Evolutionary conservation across 331 rosid genomes (phyloP), one percentile per base, ranked within the genome.

Genomic region (Malus hybrid): DNA sequence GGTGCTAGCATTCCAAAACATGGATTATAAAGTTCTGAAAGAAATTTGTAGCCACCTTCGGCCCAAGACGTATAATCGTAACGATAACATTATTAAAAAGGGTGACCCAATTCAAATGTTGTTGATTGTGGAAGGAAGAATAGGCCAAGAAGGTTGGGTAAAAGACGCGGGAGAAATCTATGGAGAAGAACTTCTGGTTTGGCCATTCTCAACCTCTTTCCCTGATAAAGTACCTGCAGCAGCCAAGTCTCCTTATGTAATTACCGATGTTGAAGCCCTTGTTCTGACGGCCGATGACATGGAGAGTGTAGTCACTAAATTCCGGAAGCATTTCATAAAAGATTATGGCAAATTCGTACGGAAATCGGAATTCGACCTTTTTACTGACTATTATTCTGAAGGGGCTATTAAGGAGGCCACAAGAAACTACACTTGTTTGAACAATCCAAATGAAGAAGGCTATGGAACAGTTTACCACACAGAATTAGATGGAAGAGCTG

Each of bases 241-340:
- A 14, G 7, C 18, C 0, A 6, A 46, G 36, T 11, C 54, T 7
- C 61, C 32, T 18, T 9, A 0, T 0, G 48, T 15, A 16, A 6
- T 28, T 29, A 42, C 14, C 0, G 42, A 10, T 15, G 68, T 28
- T 63, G 22, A 31, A 27, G 65, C 10, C 65, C 36, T 68, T 24
- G 14, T 68, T 15, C 24, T 68, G 3, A 68, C 2, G 2, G 36
- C 22, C n/a, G 0, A 0, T 0, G 22, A 44, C 54, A 5, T 68
- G 22, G 0, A 3, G 22, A 24, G 7, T 9, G 52, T 24, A 27
- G 19, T 6, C 33, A 4, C 1, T 0, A 0, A n/a, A n/a, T 56
- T 56, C 62, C 11, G 28, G 0, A 3, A 6, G 62, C 62, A 56
- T 56, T 8, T 56, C 62, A n/a, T 39, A 0, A 52, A 52, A 52